phyloP scores from a whole-genome alignment of 371 early-diverging fungal genomes.

The Saksenaea oblongispora region DNA sequence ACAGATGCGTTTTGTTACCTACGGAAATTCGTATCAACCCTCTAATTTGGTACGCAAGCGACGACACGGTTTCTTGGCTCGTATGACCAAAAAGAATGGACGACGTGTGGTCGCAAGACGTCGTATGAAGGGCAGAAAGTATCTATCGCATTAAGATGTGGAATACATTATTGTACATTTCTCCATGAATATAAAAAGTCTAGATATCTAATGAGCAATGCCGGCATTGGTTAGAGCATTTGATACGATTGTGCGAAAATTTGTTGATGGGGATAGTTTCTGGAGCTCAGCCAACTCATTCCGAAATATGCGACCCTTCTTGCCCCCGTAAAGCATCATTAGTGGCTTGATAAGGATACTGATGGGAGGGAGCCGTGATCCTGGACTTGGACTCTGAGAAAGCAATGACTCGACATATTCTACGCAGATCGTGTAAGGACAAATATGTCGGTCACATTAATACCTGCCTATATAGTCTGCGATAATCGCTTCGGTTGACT shows the following conservation, averaged over 20 bases:
- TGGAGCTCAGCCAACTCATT: conserved; percentile 13
- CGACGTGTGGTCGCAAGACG: conserved; percentile 77
- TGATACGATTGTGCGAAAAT: conserved; percentile 19
- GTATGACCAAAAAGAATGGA: conserved; percentile 80
- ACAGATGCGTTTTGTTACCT: conserved; percentile 74
- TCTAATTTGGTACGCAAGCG: conserved; percentile 89
- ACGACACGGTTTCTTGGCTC: conserved; percentile 86
- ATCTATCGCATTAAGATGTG: conserved; percentile 71
- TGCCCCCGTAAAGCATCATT: conserved; percentile 31
- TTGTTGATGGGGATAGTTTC: conserved; percentile 6
- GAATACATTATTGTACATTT: background rate
- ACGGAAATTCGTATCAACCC: conserved; percentile 94
- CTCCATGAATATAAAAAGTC: background rate
- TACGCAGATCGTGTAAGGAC: background rate
- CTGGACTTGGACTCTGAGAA: conserved; percentile 10
- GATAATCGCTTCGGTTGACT: conserved; percentile 38
- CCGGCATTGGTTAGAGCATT: conserved; percentile 13
- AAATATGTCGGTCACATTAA: background rate
- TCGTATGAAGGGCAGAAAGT: conserved; percentile 83
- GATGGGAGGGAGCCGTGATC: conserved; percentile 28
- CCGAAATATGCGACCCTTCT: conserved; percentile 36
- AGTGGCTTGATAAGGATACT: conserved; percentile 39
- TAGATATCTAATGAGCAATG: conserved; percentile 5
- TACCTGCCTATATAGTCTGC: conserved; percentile 41
- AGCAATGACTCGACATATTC: conserved; percentile 30